These are phyloP conservation scores for Powellomyces hirtus DNA, from an alignment of 192 early-diverging fungal species.

Conservation along the genomic window DNA sequence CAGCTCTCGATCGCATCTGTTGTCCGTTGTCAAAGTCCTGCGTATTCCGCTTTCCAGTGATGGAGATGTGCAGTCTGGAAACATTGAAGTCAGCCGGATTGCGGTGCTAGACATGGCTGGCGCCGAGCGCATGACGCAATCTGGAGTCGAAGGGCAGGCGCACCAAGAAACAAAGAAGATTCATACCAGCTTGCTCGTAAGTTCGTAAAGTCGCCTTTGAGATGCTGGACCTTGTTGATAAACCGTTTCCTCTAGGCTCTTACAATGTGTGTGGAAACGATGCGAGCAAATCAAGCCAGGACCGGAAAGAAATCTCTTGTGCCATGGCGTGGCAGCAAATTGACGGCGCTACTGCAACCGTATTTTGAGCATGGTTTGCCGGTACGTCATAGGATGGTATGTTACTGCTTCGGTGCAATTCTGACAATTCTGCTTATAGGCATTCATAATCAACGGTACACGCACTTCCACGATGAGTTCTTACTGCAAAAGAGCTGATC, in stretches of 20 bases:
- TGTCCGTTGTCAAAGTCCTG: conserved; percentile 24
- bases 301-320: not conserved
- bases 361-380: conserved; percentile 28
- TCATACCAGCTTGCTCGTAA: conserved; percentile 25
- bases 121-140: conserved; percentile 18
- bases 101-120: conserved; percentile 27
- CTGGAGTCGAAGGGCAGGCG: conserved; percentile 25
- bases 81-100: conserved; percentile 14
- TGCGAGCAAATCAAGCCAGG: conserved; percentile 15
- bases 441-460: conserved; percentile 12
- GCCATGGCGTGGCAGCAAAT: conserved; percentile 31
- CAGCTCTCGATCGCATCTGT: conserved; percentile 29
- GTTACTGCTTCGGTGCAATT: too few relatives aligned
- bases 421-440: too few relatives aligned
- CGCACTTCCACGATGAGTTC: too few relatives aligned
- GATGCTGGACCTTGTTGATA: not conserved
- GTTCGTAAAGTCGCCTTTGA: not conserved
- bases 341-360: conserved; percentile 27
- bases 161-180: conserved; percentile 31
- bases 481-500: too few relatives aligned
- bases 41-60: not conserved
- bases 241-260: conserved; percentile 4
- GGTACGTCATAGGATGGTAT: conserved; percentile 2
- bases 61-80: not conserved
- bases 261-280: conserved; percentile 22